Base-by-base conservation (phyloP, 768 basidiomycete genomes). In the Suillus placidus region DNA sequence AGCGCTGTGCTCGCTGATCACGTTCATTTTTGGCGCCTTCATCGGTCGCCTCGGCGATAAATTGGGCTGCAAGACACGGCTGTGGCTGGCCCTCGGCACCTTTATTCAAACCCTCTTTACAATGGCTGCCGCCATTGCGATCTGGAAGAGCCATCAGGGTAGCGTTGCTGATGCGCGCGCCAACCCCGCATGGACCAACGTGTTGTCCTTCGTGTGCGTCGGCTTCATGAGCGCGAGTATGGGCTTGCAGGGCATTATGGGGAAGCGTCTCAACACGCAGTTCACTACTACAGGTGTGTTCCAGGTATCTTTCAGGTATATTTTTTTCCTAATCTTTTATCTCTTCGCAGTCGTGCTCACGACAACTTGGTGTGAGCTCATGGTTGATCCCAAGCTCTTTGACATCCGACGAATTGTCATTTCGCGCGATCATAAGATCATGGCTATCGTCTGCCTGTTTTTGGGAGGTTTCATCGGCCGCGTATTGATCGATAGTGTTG, bases 321-420 rank as follows among this genome's bases (percentile, higher is more conserved):
- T n/a, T 2, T 23, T 65, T 54, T 18, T n/a, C 18, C 55, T 62
- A 12, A 71, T 65, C 10, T 52, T 40, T 13, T 20, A 47, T 56
- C 55, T 49, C 40, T 68, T 35, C 23, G 26, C 74, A 88, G 92
- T 94, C 68, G 92, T 94, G 52, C 81, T 95, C 12, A 95, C 94
- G 18, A 92, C 91, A 20, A 85, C 94, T 64, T 95, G 93, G 93
- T 92, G 93, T 69, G 94, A 95, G 71, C 85, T 95, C 57, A 84
- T 92, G 83, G 88, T 88, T 60, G 92, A 94, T 74, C 93, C 93
- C 0, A 77, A 85, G 56, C 84, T 96, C 26, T 90, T 95, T 82
- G 71, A 81, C 32, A 64, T 85, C 55, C 82, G 82, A 47, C 79
- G 83, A 60, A 78, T 77, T 60, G 83, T 91, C 67, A 74, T 73